Base-by-base conservation (phyloP, 768 basidiomycete genomes). In the Mycena galopus region DNA sequence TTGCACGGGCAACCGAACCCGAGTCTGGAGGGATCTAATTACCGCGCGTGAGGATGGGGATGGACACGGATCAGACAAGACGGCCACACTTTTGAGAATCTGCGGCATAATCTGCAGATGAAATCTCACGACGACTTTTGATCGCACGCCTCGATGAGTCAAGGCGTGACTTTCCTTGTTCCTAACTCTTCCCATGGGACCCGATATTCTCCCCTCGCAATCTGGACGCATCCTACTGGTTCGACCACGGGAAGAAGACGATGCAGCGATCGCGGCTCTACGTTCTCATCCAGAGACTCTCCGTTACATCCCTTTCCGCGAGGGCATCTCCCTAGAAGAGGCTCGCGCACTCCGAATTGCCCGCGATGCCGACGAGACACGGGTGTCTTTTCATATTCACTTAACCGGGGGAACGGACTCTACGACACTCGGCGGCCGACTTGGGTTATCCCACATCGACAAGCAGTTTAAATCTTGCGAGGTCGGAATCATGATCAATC, bases 371-470 rank as follows among this genome's bases (percentile, higher is more conserved):
- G 80, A 85, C 62, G 69, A 77, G 17, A 65, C 73, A 4, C 76
- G 83, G 33, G 63, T 82, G 47, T 84, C 87, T 56, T 84, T 88
- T 16, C 39, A 39, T 16, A 39, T 39, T 16, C 39, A 39, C 39
- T 39, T 39, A 16, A 39, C 39, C 12, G 33, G 7, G 12, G 12
- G 17, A 39, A 16, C 12, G 4, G 12, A 39, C 39, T 10, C 39
- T 3, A 8, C 39, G 39, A 75, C 75, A 37, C 84, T 86, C 68
- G 83, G 78, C 12, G 88, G 88, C 9, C 75, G 79, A 55, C 83
- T 83, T 3, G 85, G 85, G 3, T 76, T 85, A 69, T 86, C 86
- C 77, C 78, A 83, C 65, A 77, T 88, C 72, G 82, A 88, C 4
- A 21, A 77, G 11, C 55, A 39, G 8, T 75, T 84, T 68, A 73